Percentiles rank a stretch among this genome's conserved stretches.
phyloP scores from a whole-genome alignment of 1,139 yeast genomes.

The Saccharomyces hybrid region DNA sequence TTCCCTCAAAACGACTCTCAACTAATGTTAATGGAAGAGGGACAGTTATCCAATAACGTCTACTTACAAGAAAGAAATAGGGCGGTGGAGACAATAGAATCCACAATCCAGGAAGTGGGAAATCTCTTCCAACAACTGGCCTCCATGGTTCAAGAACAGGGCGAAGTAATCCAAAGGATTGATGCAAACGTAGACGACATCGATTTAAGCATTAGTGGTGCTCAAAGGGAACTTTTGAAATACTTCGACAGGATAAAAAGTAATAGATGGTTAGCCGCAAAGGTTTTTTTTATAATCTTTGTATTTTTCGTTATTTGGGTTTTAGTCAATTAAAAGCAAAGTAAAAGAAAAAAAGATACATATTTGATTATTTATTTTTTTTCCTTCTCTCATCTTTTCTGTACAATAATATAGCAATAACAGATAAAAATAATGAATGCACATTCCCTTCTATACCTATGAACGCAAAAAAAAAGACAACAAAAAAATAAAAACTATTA shows the following conservation, averaged over 20 bases:
- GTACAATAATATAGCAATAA: background rate
- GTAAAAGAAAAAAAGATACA: background rate
- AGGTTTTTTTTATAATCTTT: slow-evolving; percentile 81
- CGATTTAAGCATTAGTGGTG: slow-evolving; percentile 80
- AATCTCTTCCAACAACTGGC: slow-evolving; percentile 90
- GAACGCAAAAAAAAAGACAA: slow-evolving; percentile 4
- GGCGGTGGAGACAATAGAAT: slow-evolving; percentile 93
- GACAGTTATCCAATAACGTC: slow-evolving; percentile 33
- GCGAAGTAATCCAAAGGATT: slow-evolving; percentile 90
- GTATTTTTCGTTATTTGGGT: slow-evolving; percentile 76
- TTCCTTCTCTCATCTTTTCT: background rate
- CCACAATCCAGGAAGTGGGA: slow-evolving; percentile 95
- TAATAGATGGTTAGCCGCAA: slow-evolving; percentile 87
- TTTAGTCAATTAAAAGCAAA: slow-evolving; percentile 46
- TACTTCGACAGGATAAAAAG: slow-evolving; percentile 83
- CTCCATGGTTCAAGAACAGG: slow-evolving; percentile 96
- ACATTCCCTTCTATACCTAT: background rate
- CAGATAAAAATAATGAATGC: background rate
- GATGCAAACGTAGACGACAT: slow-evolving; percentile 95
- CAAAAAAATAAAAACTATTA: background rate
- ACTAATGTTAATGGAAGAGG: slow-evolving; percentile 71
- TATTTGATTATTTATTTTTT: background rate
- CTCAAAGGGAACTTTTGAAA: slow-evolving; percentile 87
- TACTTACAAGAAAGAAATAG: slow-evolving; percentile 78
- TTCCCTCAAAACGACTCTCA: slow-evolving; percentile 76